phyloP scores from a whole-genome alignment of 768 basidiomycete species.

The Hirschioporus abietinus region DNA sequence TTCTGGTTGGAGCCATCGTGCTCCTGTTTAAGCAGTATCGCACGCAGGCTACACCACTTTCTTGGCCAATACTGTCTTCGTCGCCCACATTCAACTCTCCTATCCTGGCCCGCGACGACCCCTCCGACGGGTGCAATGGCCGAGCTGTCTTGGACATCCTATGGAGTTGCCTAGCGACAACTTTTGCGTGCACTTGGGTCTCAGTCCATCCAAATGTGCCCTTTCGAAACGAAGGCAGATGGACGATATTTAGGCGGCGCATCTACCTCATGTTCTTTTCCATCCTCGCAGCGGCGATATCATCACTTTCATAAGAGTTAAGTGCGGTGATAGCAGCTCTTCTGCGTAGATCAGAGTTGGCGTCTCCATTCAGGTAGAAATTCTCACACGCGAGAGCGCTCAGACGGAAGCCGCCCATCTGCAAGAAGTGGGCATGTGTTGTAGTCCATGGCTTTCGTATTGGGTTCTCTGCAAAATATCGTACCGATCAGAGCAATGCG shows the following conservation, averaged over 20 bases:
- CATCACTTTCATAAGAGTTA: background rate
- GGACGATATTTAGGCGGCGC: constrained; percentile 7
- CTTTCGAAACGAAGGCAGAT: constrained; percentile 10
- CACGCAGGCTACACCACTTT: too few species aligned
- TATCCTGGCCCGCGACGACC: too few species aligned
- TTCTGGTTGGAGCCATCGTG: too few species aligned
- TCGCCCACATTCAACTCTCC: too few species aligned
- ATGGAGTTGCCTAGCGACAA: constrained; percentile 22
- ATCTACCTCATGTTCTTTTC: constrained; percentile 18
- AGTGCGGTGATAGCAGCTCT: background rate
- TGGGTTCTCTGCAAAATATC: background rate
- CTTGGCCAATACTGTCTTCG: too few species aligned
- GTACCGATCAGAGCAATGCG: background rate
- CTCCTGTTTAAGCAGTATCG: too few species aligned
- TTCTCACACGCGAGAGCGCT: background rate
- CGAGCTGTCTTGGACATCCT: constrained; percentile 16
- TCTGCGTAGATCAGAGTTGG: constrained; percentile 11
- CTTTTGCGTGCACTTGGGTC: constrained; percentile 27
- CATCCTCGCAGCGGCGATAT: constrained; percentile 20
- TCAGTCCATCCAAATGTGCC: constrained; percentile 28
- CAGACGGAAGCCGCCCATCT: constrained; percentile 3
- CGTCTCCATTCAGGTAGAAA: background rate
- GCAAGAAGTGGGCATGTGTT: constrained; percentile 5
- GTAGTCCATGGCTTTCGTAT: constrained; percentile 4
- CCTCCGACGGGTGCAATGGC: background rate